These are phyloP conservation scores for Cerioporus squamosus DNA, from an alignment of 1,284 basidiomycete genomes.

Conservation along the genomic window DNA sequence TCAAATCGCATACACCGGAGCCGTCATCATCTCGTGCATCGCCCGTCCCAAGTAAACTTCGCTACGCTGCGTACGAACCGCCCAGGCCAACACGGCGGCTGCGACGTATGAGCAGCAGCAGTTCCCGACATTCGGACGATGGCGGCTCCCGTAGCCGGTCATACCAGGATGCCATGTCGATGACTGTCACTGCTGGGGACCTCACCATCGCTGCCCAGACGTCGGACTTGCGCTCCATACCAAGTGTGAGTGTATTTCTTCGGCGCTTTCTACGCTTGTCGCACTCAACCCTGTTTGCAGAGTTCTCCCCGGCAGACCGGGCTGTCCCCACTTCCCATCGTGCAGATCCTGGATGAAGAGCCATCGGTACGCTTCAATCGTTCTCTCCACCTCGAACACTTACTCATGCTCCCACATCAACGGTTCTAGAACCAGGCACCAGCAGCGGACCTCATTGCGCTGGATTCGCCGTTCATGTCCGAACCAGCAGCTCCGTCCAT, in stretches of 20 bases:
- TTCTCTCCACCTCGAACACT: not conserved
- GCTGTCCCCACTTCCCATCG: conserved; percentile 22
- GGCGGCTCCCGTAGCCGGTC: conserved; percentile 30
- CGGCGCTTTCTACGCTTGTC: not conserved
- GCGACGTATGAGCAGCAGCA: conserved; percentile 36
- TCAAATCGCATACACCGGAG: conserved; percentile 32
- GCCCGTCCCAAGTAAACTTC: conserved; percentile 50
- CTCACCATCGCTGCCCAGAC: conserved; percentile 53
- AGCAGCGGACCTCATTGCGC: conserved; percentile 63
- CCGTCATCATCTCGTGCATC: conserved; percentile 38
- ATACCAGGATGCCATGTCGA: conserved; percentile 38
- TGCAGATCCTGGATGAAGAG: conserved; percentile 31
- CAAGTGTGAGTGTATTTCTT: conserved; percentile 28
- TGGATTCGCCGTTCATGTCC: conserved; percentile 68
- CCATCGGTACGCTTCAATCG: conserved; percentile 15
- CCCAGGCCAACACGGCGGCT: conserved; percentile 55
- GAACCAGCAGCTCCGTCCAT: conserved; percentile 39
- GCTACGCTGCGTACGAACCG: conserved; percentile 72
- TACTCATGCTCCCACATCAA: not conserved
- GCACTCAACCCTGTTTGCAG: conserved; percentile 1
- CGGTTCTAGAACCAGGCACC: not conserved
- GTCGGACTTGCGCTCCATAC: conserved; percentile 40
- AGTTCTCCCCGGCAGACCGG: conserved; percentile 20
- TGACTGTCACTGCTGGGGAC: conserved; percentile 59
- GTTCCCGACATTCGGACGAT: conserved; percentile 33